Evolutionary conservation across 192 early-diverging fungal species (phyloP), one percentile per base, ranked within the genome.

Genomic region (Podila verticillata): DNA sequence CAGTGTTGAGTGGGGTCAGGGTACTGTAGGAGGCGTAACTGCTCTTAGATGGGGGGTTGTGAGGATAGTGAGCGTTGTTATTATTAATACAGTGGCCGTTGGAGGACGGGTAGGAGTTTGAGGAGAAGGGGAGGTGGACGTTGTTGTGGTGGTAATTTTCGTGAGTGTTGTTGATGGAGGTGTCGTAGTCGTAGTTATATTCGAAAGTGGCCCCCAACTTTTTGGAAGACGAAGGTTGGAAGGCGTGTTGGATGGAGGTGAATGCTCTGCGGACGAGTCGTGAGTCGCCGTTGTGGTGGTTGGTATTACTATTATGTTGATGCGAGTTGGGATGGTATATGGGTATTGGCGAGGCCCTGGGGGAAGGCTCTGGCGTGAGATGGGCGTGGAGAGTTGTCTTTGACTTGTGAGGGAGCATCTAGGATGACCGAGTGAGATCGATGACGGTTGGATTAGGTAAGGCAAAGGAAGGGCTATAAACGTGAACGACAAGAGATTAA

Each of bases 1-100:
- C 77, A 36, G 77, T 80, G 29, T 51, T 47, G 65, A 80, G 71
- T 44, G 57, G 63, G 17, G 63, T 44, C 10, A 39, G 51, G 7
- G 56, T 59, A 28, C 61, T 70, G 5, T 57, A 63, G 30, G 51
- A 54, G 10, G 22, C 8, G 51, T 24, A 54, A 26, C 51, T 54
- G 51, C 51, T 54, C 51, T 54, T 54, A n/a, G 51, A 54, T 26
- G 61, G 20, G 31, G 24, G 15, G 30, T 26, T 34, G 61, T 62
- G 61, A 34, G 61, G 34, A 34, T 62, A 22, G 32, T 29, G 32
- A 62, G 61, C 51, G 24, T 20, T 24, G 24, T 54, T 54, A 54
- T 54, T 54, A 54, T 24, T 29, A 62, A 36, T 17, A 34, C 20
- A n/a, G 22, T 35, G 28, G 61, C 17, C 12, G 20, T 34, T 32